Percentiles rank a stretch among this genome's conserved stretches.
Conservation (phyloP, 129 eudicot species). For the Kitagawia praeruptora region DNA sequence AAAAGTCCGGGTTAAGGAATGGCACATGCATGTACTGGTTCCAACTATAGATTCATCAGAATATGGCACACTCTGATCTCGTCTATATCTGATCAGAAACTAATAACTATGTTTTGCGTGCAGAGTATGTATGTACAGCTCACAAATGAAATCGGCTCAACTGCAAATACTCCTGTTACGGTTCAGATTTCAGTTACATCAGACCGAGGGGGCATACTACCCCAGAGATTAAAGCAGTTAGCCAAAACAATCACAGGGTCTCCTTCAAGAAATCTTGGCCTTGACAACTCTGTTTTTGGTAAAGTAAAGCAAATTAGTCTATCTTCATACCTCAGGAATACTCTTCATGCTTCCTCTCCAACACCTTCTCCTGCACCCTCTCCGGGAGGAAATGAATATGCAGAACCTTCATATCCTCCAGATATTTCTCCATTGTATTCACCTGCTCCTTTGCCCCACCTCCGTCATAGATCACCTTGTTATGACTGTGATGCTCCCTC, state of each 20-base stretch:
- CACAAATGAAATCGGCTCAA: slow-evolving; percentile 59
- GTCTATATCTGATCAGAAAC: background rate
- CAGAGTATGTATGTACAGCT: slow-evolving; percentile 64
- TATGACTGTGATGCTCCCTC: slow-evolving; percentile 21
- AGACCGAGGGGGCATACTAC: slow-evolving; percentile 33
- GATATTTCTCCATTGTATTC: slow-evolving; percentile 35
- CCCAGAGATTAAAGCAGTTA: slow-evolving; percentile 62
- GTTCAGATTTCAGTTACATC: slow-evolving; percentile 68
- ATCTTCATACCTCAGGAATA: slow-evolving; percentile 49
- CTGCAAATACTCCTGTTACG: slow-evolving; percentile 54
- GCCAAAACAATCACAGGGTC: slow-evolving; percentile 57
- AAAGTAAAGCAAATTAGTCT: slow-evolving; percentile 69
- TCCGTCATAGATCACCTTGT: slow-evolving; percentile 16
- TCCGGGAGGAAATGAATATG: slow-evolving; percentile 23
- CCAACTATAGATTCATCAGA: background rate
- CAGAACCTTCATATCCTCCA: slow-evolving; percentile 27
- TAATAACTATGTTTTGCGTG: slow-evolving; percentile 5
- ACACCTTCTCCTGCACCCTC: slow-evolving; percentile 55
- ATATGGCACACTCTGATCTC: background rate
- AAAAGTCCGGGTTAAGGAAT: too few relatives aligned
- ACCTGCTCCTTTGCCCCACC: slow-evolving; percentile 15
- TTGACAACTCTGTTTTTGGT: slow-evolving; percentile 64
- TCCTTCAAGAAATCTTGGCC: slow-evolving; percentile 64
- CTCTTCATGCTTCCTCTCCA: slow-evolving; percentile 46
- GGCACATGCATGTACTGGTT: background rate